Evolutionary conservation across 169 alveolate species (phyloP).

Genomic region (Eimeria tenella): DNA sequence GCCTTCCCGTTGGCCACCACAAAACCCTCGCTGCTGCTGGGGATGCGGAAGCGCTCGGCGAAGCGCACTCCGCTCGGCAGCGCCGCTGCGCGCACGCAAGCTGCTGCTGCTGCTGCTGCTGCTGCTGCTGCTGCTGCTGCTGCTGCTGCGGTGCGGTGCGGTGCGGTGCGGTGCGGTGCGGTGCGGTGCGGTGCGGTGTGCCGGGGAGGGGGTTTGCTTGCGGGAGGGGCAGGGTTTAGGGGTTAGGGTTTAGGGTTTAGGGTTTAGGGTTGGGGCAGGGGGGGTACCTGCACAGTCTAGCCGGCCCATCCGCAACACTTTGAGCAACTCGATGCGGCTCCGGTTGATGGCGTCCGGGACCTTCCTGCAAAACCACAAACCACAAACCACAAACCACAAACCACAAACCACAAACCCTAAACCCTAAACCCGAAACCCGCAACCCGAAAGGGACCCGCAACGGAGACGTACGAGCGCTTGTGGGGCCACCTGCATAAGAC

Average conservation of each 20-base stretch:
- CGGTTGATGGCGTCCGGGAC: conserved; percentile 55
- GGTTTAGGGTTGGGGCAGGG: background rate
- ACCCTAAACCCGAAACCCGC: background rate
- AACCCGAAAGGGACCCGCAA: background rate
- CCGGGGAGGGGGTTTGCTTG: too few species aligned
- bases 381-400: too few species aligned
- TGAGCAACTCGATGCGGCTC: conserved; percentile 56
- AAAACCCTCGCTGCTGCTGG: conserved; percentile 46
- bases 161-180: too few species aligned
- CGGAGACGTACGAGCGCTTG: background rate
- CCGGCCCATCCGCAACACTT: conserved; percentile 44
- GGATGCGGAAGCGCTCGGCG: conserved; percentile 64
- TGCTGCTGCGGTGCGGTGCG: background rate
- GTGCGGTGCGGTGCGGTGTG: too few species aligned
- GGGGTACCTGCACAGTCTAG: conserved; percentile 68
- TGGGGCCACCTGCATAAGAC: conserved; percentile 71
- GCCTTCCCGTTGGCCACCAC: conserved; percentile 68
- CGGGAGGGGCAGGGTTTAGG: too few species aligned
- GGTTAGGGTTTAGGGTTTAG: background rate
- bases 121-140: too few species aligned
- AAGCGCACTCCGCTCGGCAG: conserved; percentile 58
- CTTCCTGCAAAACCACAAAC: conserved; percentile 46
- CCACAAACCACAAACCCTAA: background rate
- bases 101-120: too few species aligned
- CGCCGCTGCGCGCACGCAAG: background rate